Evolutionary conservation across 768 basidiomycete species (phyloP).

Genomic region (Lactarius psammicola): DNA sequence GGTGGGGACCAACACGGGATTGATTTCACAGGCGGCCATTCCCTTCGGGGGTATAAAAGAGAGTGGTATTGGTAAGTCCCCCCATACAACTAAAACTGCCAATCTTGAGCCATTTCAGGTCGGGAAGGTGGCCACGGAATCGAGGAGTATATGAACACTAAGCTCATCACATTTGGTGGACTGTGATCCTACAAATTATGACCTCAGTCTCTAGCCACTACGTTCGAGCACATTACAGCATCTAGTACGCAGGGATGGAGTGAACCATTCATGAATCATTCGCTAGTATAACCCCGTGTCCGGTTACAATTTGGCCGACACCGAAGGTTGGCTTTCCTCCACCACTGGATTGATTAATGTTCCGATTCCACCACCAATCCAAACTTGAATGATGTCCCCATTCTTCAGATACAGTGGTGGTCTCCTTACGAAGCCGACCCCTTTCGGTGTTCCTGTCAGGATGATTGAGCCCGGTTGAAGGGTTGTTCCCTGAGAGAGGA

Average conservation of each 20-base stretch:
- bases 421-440: slow-evolving; percentile 75
- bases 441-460: slow-evolving; percentile 79
- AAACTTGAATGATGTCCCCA: slow-evolving; percentile 69
- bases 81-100: slow-evolving; percentile 20
- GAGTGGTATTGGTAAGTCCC: slow-evolving; percentile 61
- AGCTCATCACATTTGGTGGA: slow-evolving; percentile 80
- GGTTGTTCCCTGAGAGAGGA: slow-evolving; percentile 82
- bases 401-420: slow-evolving; percentile 69
- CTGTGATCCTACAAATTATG: slow-evolving; percentile 36
- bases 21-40: slow-evolving; percentile 74
- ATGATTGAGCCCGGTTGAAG: slow-evolving; percentile 80
- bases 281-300: background rate
- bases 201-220: background rate
- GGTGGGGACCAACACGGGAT: slow-evolving; percentile 81
- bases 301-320: slow-evolving; percentile 43
- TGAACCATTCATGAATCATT: background rate
- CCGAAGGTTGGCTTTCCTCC: slow-evolving; percentile 50
- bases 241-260: background rate
- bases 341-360: slow-evolving; percentile 75
- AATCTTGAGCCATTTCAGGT: slow-evolving; percentile 40
- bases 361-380: slow-evolving; percentile 72
- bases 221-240: background rate
- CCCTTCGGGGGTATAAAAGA: slow-evolving; percentile 93
- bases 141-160: slow-evolving; percentile 81
- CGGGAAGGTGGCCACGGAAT: slow-evolving; percentile 90